Conservation (phyloP, 129 eudicot species). For the Artemisia annua region DNA sequence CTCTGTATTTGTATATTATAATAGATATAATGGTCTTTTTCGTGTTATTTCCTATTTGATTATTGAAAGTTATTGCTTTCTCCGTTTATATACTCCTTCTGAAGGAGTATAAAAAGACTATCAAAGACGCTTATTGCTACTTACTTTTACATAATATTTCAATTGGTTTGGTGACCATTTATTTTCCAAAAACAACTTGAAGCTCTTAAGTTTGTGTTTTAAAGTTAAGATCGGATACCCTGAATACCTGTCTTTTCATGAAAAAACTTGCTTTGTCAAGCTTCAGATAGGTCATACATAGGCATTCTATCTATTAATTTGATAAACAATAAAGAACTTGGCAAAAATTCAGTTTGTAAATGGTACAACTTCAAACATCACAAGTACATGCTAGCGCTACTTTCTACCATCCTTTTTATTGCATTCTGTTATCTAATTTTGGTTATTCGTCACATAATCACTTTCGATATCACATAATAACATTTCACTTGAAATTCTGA, state of each 20-base stretch:
- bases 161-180: conserved; percentile 12
- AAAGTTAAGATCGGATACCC: not conserved
- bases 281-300: not conserved
- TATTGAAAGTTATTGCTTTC: not conserved
- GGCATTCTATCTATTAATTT: no score
- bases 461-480: not conserved
- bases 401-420: no score
- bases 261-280: conserved; percentile 13
- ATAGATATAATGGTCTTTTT: not conserved
- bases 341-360: no score
- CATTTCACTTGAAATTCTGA: conserved; percentile 5
- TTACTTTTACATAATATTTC: not conserved
- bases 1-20: not conserved
- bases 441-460: no score
- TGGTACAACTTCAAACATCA: no score
- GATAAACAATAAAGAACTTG: no score
- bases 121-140: not conserved
- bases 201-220: not conserved
- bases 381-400: no score
- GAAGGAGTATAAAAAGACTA: conserved; percentile 6
- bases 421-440: no score
- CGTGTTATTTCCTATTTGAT: not conserved
- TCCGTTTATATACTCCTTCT: not conserved
- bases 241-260: not conserved
- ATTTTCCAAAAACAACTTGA: not conserved